Base-by-base conservation (phyloP, 345 rosid genomes). In the Salix suchowensis region DNA sequence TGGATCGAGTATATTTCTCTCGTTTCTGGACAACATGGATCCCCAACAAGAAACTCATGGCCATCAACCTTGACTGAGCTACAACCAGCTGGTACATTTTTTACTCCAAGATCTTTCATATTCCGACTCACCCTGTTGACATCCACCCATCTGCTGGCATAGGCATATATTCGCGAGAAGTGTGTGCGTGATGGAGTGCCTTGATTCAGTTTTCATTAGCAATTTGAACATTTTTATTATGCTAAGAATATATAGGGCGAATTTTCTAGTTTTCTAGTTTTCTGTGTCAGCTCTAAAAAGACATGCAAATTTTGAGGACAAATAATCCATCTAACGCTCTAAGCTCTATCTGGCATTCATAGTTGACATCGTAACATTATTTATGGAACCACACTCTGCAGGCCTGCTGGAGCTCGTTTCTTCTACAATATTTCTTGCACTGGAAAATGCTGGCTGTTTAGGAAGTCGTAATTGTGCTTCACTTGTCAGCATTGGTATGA, bases 121-220 rank as follows among this genome's bases (percentile, higher is more conserved):
- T 84, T 85, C 82, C 68, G 81, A 82, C 97, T 90, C 78, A 88
- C 90, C 71, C 66, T 87, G 16, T 78, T 88, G 30, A 83, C 92
- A 79, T 92, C 97, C 75, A 88, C 91, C 97, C 98, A 89, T 85
- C 88, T 89, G 68, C 88, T 78, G 6, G 88, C 88, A 39, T 84
- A 85, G 46, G 94, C 97, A 67, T 92, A 94, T 87, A 78, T 82
- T 89, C 5, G 96, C 87, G 5, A 66, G 5, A 66, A 93, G 89
- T 6, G 91, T 88, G 81, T 88, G 91, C 70, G 81, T 79, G 54
- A 91, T 77, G 0, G 26, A 24, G 26, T 24, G 26, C 26, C 26
- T 24, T 24, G 26, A 24, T 24, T 24, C 26, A 24, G 26, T 24
- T 24, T 24, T 24, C 26, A 24, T 1, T 24, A 24, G 26, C 26